Base-by-base conservation (phyloP, 352 stramenopile species). In the Phytophthora pistaciae region DNA sequence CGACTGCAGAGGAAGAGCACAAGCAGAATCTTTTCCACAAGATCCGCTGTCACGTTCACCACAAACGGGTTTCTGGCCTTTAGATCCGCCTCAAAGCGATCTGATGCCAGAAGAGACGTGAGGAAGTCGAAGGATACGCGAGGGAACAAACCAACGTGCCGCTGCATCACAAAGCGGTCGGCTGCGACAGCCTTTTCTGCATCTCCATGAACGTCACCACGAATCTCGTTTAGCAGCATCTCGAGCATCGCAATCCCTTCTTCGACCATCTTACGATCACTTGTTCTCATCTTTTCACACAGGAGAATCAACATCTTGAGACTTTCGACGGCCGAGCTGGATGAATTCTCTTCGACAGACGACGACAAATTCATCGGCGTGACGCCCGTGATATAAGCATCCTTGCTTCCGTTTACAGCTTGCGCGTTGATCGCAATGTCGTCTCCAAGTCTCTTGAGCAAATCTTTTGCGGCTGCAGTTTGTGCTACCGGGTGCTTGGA, bases 401-500 rank as follows among this genome's bases (percentile, higher is more conserved):
- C 87, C 56, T 95, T 90, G 44, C 85, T 92, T 14, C 67, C 75
- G 25, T 95, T 95, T 42, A 92, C 85, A 7, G 72, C 77, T 49
- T 88, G 72, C 8, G 91, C 89, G 53, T 96, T 93, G 9, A 88
- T 90, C n/a, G 87, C 81, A 52, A 99, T 96, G 68, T 99, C 97
- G 40, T 98, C 91, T 5, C 72, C 74, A 4, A 99, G 88, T 23
- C 97, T 85, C 62, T 96, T 91, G 21, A 98, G 89, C 42, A 98
- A 91, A 68, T 98, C 95, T 74, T 98, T 95, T 7, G 96, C 98
- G 56, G 97, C 98, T 49, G 97, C 93, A 20, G 95, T 98, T 70
- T 98, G 91, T 16, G 91, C 94, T 46, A 74, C 93, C 57, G 84
- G 94, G 38, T 98, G 96, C 13, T 82, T 72, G 0, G 85, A 93